Conservation (phyloP, 208 protist species). For the Leishmania lainsoni region DNA sequence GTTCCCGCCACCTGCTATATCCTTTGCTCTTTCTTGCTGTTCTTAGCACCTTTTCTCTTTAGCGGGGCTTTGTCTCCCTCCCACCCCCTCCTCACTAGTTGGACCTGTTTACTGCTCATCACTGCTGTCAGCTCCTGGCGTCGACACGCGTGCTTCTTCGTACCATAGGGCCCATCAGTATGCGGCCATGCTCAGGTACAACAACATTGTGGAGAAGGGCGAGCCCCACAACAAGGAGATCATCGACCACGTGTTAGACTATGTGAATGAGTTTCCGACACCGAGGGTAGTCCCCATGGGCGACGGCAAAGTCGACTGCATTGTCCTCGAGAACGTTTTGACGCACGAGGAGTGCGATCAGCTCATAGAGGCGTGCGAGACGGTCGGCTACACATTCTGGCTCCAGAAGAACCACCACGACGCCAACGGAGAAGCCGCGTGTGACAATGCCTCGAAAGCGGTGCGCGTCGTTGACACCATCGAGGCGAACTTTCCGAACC, state of each 20-base stretch:
- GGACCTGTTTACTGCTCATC: not conserved
- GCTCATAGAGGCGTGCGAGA: constrained; percentile 69
- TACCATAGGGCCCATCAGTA: not conserved
- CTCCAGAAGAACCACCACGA: constrained; percentile 52
- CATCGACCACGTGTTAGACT: constrained; percentile 56
- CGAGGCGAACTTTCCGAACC: constrained; percentile 70
- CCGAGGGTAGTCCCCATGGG: constrained; percentile 25
- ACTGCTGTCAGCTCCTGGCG: not conserved
- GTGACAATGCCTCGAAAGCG: constrained; percentile 44
- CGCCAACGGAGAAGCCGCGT: constrained; percentile 39
- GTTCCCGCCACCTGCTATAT: not conserved
- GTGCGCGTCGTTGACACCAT: constrained; percentile 89
- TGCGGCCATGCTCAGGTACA: constrained; percentile 67
- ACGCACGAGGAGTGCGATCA: constrained; percentile 71
- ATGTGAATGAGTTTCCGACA: constrained; percentile 18
- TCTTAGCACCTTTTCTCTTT: not conserved
- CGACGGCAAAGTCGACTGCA: constrained; percentile 56
- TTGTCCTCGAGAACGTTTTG: constrained; percentile 80
- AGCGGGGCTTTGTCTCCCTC: not conserved
- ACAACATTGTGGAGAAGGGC: constrained; percentile 87
- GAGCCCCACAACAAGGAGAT: constrained; percentile 70
- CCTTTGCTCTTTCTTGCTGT: not conserved
- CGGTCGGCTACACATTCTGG: constrained; percentile 86
- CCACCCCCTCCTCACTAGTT: not conserved
- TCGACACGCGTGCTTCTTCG: not conserved